phyloP scores from a whole-genome alignment of 805 yeast species.

The Cyberlindnera euphorbiae region DNA sequence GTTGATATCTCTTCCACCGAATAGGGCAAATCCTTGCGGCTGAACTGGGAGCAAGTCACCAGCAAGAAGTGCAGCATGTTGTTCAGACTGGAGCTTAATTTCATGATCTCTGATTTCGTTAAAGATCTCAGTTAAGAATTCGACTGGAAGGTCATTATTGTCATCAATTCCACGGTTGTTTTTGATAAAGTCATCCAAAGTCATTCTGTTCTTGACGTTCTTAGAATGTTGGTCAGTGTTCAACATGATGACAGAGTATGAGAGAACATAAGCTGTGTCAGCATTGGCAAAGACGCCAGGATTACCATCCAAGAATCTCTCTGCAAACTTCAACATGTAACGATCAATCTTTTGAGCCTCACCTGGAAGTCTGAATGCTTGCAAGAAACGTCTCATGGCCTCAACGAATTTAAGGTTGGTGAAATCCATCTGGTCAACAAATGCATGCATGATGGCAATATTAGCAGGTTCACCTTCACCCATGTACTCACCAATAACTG shows the following conservation, averaged over 20 bases:
- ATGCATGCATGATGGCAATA: slow-evolving; percentile 84
- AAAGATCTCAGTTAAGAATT: slow-evolving; percentile 62
- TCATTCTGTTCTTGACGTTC: slow-evolving; percentile 83
- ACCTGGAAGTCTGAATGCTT: slow-evolving; percentile 91
- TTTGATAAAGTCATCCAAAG: slow-evolving; percentile 76
- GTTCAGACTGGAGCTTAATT: slow-evolving; percentile 88
- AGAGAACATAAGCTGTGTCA: slow-evolving; percentile 87
- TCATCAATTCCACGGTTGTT: slow-evolving; percentile 93
- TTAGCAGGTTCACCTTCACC: slow-evolving; percentile 84
- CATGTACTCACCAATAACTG: slow-evolving; percentile 82
- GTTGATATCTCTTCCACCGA: slow-evolving; percentile 66
- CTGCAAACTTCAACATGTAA: slow-evolving; percentile 95
- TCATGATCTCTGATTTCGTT: slow-evolving; percentile 79
- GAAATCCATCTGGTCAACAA: slow-evolving; percentile 86
- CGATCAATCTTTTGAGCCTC: slow-evolving; percentile 98
- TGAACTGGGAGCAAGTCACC: slow-evolving; percentile 44
- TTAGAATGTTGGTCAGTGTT: slow-evolving; percentile 93
- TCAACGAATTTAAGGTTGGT: slow-evolving; percentile 65
- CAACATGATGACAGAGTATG: slow-evolving; percentile 87
- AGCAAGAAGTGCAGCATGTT: slow-evolving; percentile 81
- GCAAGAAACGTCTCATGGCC: slow-evolving; percentile 80
- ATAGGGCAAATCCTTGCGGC: slow-evolving; percentile 44
- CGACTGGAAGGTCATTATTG: slow-evolving; percentile 76
- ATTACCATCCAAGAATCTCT: slow-evolving; percentile 82
- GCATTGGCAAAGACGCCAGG: slow-evolving; percentile 87